Percentiles rank a stretch among this genome's conserved stretches.
phyloP scores from a whole-genome alignment of 208 protist species.

The Acanthamoeba royreba region DNA sequence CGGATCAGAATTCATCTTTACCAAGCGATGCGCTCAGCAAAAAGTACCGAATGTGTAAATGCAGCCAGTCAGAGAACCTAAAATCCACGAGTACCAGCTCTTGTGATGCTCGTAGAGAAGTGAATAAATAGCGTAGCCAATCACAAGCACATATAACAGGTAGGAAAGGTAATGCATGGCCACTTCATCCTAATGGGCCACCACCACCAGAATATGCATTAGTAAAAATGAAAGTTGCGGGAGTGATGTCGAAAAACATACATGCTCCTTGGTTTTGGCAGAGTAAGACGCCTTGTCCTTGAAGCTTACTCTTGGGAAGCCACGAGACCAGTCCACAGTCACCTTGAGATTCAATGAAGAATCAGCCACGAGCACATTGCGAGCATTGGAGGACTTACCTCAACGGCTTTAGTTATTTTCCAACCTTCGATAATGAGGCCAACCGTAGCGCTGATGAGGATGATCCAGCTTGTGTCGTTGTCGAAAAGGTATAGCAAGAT shows the following conservation, averaged over 20 bases:
- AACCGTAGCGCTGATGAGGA: conserved; percentile 88
- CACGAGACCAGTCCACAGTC: background rate
- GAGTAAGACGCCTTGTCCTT: conserved; percentile 55
- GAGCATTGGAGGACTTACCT: conserved; percentile 22
- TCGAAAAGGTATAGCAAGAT: conserved; percentile 98
- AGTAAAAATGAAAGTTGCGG: background rate
- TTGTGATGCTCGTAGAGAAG: conserved; percentile 92
- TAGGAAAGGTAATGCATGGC: conserved; percentile 94
- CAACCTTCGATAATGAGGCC: conserved; percentile 93
- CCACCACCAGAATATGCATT: background rate
- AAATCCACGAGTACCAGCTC: conserved; percentile 84
- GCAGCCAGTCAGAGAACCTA: conserved; percentile 69
- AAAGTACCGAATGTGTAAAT: conserved; percentile 86
- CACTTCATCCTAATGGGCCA: conserved; percentile 85
- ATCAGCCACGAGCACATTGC: background rate
- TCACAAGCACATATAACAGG: conserved; percentile 88
- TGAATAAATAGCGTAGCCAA: conserved; percentile 93
- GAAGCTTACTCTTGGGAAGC: conserved; percentile 21
- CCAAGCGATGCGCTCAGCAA: background rate
- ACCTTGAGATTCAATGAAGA: background rate
- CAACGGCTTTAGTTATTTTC: conserved; percentile 92
- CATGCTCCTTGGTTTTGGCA: conserved; percentile 65
- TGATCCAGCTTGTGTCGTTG: conserved; percentile 89
- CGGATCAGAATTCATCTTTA: background rate
- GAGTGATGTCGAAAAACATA: background rate